These are phyloP conservation scores for Luzula sylvatica DNA, from an alignment of 176 grass and related monocot genomes.

Conservation along the genomic window DNA sequence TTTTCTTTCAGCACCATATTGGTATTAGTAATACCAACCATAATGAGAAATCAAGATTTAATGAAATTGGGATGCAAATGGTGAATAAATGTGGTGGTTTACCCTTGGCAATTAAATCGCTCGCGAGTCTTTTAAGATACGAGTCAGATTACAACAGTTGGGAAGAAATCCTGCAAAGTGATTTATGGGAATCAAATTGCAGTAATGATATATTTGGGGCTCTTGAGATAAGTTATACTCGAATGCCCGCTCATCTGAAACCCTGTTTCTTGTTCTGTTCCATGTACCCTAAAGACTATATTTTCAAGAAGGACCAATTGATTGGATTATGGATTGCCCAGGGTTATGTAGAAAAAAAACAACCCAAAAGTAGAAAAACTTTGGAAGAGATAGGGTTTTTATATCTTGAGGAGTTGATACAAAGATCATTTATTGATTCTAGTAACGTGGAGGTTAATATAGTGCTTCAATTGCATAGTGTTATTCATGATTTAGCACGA, in stretches of 20 bases:
- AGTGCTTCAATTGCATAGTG: constrained; percentile 23
- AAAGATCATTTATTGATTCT: constrained; percentile 28
- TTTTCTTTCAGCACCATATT: not conserved
- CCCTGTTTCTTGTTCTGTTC: constrained; percentile 32
- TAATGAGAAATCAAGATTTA: not conserved
- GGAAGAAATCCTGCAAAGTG: not conserved
- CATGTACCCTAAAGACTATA: constrained; percentile 15
- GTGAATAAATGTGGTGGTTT: not conserved
- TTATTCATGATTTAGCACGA: constrained; percentile 25
- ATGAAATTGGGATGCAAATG: not conserved
- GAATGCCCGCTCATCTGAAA: constrained; percentile 22
- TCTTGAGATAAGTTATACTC: constrained; percentile 27
- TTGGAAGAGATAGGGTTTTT: constrained; percentile 13
- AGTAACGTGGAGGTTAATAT: not conserved
- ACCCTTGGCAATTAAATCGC: not conserved
- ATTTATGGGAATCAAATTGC: not conserved
- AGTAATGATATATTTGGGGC: constrained; percentile 13
- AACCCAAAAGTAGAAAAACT: not conserved
- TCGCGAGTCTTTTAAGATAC: not conserved
- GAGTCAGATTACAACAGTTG: not conserved
- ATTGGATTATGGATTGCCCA: constrained; percentile 17
- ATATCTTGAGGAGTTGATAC: constrained; percentile 23
- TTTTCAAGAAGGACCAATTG: not conserved
- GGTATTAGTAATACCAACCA: not conserved
- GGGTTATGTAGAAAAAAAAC: constrained; percentile 20